phyloP scores from a whole-genome alignment of 768 basidiomycete species.

The Russula vinacea region DNA sequence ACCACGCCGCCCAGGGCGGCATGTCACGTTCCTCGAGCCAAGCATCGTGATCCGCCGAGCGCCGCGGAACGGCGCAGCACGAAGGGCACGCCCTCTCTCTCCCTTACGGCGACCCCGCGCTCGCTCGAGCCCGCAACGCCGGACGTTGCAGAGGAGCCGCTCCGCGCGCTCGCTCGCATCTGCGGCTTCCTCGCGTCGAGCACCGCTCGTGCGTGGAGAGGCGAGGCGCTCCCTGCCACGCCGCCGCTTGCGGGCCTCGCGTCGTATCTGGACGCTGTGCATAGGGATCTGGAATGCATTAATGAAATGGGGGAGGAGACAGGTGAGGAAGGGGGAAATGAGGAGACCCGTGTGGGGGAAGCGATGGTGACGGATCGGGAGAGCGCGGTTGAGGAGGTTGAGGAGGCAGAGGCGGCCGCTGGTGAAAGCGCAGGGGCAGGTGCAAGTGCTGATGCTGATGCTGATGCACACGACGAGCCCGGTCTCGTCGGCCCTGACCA shows the following conservation, averaged over 20 bases:
- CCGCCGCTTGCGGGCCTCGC: conserved; percentile 22
- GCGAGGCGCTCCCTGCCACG: conserved; percentile 5
- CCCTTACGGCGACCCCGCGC: conserved; percentile 20
- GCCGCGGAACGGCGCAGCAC: background rate
- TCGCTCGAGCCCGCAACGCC: conserved; percentile 22
- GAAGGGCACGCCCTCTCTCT: background rate
- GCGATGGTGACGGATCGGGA: background rate
- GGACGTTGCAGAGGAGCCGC: conserved; percentile 21
- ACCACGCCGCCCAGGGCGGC: background rate
- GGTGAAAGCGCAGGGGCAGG: background rate
- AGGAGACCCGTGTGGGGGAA: background rate
- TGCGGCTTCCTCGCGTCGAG: conserved; percentile 17
- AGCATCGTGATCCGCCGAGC: background rate
- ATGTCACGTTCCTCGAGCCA: conserved; percentile 19
- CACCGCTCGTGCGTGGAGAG: conserved; percentile 10
- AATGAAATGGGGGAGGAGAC: conserved; percentile 1
- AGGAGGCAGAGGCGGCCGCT: background rate
- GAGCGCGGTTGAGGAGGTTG: background rate
- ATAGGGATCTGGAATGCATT: conserved; percentile 13
- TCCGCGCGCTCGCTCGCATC: conserved; percentile 12
- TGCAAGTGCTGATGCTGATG: background rate
- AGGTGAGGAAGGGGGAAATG: background rate
- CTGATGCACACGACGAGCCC: conserved; percentile 14
- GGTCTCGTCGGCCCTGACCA: conserved; percentile 14
- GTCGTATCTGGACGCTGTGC: conserved; percentile 9